Base-by-base conservation (phyloP, 257 asterid species). In the Lithospermum erythrorhizon region DNA sequence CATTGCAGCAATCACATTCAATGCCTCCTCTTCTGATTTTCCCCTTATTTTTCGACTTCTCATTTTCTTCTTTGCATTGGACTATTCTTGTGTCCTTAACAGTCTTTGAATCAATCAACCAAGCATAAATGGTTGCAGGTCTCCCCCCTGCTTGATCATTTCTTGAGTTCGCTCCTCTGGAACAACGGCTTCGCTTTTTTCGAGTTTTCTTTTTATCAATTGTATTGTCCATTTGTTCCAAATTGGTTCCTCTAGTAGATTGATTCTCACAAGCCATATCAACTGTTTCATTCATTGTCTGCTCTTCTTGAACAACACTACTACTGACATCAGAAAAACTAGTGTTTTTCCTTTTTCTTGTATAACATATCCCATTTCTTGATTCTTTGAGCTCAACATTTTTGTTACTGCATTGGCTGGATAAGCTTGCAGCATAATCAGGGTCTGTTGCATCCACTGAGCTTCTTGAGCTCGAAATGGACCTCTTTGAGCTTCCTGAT, bases 1-100 rank as follows among this genome's bases (percentile, higher is more conserved):
- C 32, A 22, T 53, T 21, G 17, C 87, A 83, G 62, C 87, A 83
- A 2, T 25, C n/a, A 66, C 90, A 83, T 0, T 72, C 53, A 29
- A 81, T 73, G 27, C 90, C 87, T 0, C 63, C 73, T 59, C 78
- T 78, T 56, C 20, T 77, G 3, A 81, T 67, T 21, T 3, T 58
- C 8, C 87, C 91, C 63, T 19, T 57, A 14, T 63, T 76, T 22
- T 65, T 61, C 24, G 21, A 24, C 49, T 11, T 65, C 49, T 55
- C 55, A 14, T 55, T 63, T 8, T 57, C 60, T 24, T 70, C 68
- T 17, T 15, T 41, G 21, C 20, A 59, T 27, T 65, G 61, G 22
- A 76, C 72, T 22, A 60, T 21, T 32, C 54, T 68, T 48, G 70
- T 57, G 72, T 81, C 80, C 72, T 72, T 49, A 61, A 78, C 3